Conservation (phyloP, 345 rosid genomes). For the Viola odorata region DNA sequence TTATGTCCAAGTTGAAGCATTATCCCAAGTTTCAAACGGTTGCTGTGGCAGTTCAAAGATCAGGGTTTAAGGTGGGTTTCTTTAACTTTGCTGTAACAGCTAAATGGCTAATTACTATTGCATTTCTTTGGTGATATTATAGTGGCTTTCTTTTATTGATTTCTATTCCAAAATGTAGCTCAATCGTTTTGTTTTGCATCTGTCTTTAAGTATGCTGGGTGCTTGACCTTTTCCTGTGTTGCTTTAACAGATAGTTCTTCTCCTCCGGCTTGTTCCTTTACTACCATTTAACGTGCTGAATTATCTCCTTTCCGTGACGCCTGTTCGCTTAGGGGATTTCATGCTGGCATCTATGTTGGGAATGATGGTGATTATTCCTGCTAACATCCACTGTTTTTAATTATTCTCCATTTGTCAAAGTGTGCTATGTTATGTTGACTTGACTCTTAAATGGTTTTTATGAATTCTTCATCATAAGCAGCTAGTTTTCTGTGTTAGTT, state of each 20-base stretch:
- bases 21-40: conserved; percentile 52
- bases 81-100: neutral
- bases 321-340: conserved; percentile 43
- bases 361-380: conserved; percentile 43
- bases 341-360: conserved; percentile 52
- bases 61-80: conserved; percentile 50
- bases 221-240: neutral
- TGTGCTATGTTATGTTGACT: too few relatives aligned
- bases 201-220: neutral
- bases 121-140: too few relatives aligned
- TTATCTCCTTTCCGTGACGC: conserved; percentile 52
- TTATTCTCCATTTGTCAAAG: too few relatives aligned
- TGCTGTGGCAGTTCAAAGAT: conserved; percentile 38
- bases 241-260: conserved; percentile 44
- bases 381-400: neutral
- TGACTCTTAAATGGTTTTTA: too few relatives aligned
- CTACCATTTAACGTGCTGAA: conserved; percentile 58
- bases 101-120: too few relatives aligned
- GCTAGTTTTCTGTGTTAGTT: too few relatives aligned
- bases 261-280: conserved; percentile 53
- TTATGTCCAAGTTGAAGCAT: conserved; percentile 25
- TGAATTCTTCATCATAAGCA: too few relatives aligned
- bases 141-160: too few relatives aligned
- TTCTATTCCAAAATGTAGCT: too few relatives aligned
- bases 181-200: neutral